phyloP scores from a whole-genome alignment of 2,329 filamentous ascomycete genomes.

The Aaosphaeria arxii region DNA sequence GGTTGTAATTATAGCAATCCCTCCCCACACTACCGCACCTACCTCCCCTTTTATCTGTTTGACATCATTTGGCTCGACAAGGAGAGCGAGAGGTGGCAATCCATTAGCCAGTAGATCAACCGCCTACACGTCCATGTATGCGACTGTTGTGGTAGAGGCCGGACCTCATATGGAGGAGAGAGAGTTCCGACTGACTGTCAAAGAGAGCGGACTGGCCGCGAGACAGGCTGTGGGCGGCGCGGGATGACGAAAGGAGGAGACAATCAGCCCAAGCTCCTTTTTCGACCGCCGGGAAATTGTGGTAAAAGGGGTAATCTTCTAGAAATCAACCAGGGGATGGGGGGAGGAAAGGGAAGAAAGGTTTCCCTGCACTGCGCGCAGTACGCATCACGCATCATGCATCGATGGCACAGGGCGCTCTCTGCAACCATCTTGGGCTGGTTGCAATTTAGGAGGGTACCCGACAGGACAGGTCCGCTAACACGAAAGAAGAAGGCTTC shows the following conservation, averaged over 20 bases:
- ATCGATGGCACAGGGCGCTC: slow-evolving; percentile 11
- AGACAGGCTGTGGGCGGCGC: slow-evolving; percentile 6
- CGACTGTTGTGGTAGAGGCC: no score
- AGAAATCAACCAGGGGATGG: slow-evolving; percentile 25
- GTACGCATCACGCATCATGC: slow-evolving; percentile 13
- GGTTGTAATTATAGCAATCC: no score
- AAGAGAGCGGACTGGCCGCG: slow-evolving; percentile 5
- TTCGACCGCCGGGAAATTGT: slow-evolving; percentile 7
- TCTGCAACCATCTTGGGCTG: slow-evolving; percentile 35
- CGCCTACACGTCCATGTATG: no score
- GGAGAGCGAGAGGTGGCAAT: no score
- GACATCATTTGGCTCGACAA: no score
- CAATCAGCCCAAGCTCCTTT: slow-evolving; percentile 11
- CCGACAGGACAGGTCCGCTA: slow-evolving; percentile 6
- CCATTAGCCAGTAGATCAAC: no score
- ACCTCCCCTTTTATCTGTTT: no score
- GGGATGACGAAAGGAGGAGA: slow-evolving; percentile 13
- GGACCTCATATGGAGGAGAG: no score
- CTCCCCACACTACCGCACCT: no score
- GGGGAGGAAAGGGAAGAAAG: background rate
- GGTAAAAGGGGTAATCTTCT: slow-evolving; percentile 37
- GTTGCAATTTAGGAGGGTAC: background rate
- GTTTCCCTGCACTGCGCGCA: background rate
- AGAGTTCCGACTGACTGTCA: no score
- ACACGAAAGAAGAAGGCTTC: slow-evolving; percentile 21